Conservation (phyloP, 1,139 yeast species). For the Debaryomycetaceae sp. region DNA sequence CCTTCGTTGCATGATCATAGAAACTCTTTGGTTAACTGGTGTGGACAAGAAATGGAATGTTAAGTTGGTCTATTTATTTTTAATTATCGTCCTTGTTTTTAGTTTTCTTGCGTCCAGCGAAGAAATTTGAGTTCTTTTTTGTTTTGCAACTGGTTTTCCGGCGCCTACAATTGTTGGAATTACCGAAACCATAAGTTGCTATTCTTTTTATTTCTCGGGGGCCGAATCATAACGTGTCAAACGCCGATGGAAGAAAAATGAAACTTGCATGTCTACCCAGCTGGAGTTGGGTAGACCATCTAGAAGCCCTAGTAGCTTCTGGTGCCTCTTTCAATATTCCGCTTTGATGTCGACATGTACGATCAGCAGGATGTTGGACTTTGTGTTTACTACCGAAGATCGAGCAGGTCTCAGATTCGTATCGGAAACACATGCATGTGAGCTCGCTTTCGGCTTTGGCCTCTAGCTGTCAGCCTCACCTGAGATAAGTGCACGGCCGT, state of each 20-base stretch:
- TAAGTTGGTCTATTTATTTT: not conserved
- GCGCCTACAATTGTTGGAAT: not conserved
- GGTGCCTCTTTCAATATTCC: not conserved
- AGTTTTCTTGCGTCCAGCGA: not conserved
- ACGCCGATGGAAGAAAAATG: not conserved
- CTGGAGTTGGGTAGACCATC: not conserved
- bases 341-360: not conserved
- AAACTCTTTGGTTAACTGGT: not conserved
- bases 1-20: not conserved
- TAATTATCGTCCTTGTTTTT: not conserved
- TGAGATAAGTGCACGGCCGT: no score
- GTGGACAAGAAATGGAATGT: not conserved
- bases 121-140: not conserved
- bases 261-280: not conserved
- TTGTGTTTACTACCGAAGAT: not conserved
- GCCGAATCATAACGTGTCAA: no score
- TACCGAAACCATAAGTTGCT: not conserved
- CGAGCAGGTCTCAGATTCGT: not conserved
- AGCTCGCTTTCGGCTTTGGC: not conserved
- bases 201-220: not conserved
- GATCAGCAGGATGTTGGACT: not conserved
- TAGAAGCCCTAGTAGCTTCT: not conserved
- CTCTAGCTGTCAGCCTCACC: not conserved
- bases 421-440: not conserved
- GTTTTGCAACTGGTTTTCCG: not conserved